Evolutionary conservation across 2,329 filamentous ascomycete species (phyloP).

Genomic region (Scedosporium boydii): DNA sequence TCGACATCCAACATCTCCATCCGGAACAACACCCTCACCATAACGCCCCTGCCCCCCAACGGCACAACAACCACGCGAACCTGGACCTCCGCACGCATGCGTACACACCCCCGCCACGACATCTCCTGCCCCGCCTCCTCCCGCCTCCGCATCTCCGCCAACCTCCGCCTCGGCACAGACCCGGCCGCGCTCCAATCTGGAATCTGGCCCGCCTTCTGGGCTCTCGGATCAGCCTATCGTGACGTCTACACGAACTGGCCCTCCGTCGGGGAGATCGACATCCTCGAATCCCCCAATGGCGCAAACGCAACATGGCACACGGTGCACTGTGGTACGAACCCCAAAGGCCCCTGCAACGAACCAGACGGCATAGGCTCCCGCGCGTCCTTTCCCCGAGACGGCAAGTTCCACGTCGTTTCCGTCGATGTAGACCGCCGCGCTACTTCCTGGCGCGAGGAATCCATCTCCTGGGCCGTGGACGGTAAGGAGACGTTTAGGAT

Average conservation of each 20-base stretch:
- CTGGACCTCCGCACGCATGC: constrained; percentile 36
- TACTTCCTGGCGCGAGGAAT: constrained; percentile 18
- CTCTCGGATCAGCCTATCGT: constrained; percentile 28
- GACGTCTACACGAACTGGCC: constrained; percentile 31
- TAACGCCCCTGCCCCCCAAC: constrained; percentile 20
- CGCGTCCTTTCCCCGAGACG: constrained; percentile 14
- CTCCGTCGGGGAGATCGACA: constrained; percentile 31
- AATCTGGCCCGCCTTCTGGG: constrained; percentile 39
- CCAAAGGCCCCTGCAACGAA: constrained; percentile 32
- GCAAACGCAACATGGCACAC: constrained; percentile 22
- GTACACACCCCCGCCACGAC: constrained; percentile 24
- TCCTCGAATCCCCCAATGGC: constrained; percentile 34
- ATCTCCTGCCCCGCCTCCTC: constrained; percentile 23
- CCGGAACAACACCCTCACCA: constrained; percentile 23
- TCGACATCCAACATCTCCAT: constrained; percentile 28
- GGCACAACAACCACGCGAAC: not conserved
- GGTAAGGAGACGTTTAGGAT: constrained; percentile 18
- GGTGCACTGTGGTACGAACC: constrained; percentile 29
- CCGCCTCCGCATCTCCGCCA: constrained; percentile 27
- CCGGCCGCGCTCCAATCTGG: constrained; percentile 20
- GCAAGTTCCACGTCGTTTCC: constrained; percentile 22
- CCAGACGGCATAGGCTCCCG: constrained; percentile 21
- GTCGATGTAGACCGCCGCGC: constrained; percentile 25
- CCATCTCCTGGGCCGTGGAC: constrained; percentile 25
- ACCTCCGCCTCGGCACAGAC: constrained; percentile 24